phyloP scores from a whole-genome alignment of 2,329 filamentous ascomycete species.

The Cephalotrichum gorgonifer region DNA sequence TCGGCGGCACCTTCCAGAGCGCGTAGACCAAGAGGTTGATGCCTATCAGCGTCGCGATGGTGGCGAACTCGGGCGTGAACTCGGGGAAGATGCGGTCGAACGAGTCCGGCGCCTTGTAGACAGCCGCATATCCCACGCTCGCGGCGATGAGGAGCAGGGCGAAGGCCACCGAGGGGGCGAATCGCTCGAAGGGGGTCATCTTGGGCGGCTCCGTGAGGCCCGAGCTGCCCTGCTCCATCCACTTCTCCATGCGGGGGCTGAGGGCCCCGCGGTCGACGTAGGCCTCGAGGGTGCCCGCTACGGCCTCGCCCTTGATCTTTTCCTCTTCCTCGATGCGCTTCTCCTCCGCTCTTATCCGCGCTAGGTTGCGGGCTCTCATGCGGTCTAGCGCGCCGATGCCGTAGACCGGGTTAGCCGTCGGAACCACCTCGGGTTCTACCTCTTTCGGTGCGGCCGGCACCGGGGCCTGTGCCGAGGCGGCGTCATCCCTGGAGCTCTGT shows the following conservation, averaged over 20 bases:
- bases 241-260: conserved; percentile 28
- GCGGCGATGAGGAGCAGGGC: conserved; percentile 32
- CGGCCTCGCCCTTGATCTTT: conserved; percentile 14
- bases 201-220: conserved; percentile 40
- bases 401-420: conserved; percentile 39
- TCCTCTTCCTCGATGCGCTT: conserved; percentile 29
- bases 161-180: conserved; percentile 43
- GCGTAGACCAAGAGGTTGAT: conserved; percentile 46
- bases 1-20: conserved; percentile 52
- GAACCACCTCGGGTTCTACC: conserved; percentile 9
- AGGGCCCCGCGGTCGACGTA: conserved; percentile 26
- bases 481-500: conserved; percentile 8
- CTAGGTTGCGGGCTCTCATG: conserved; percentile 43
- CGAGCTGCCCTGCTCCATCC: conserved; percentile 31
- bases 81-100: conserved; percentile 45
- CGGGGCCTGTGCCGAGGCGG: conserved; percentile 7
- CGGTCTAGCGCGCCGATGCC: conserved; percentile 45
- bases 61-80: conserved; percentile 51
- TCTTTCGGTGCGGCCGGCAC: conserved; percentile 9
- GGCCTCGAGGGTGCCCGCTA: conserved; percentile 7
- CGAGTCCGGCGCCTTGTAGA: conserved; percentile 26
- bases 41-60: conserved; percentile 51
- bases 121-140: conserved; percentile 29
- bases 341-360: conserved; percentile 36
- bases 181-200: conserved; percentile 39